These are phyloP conservation scores for Aspergillus leporis DNA, from an alignment of 495 filamentous ascomycete species.

Conservation along the genomic window DNA sequence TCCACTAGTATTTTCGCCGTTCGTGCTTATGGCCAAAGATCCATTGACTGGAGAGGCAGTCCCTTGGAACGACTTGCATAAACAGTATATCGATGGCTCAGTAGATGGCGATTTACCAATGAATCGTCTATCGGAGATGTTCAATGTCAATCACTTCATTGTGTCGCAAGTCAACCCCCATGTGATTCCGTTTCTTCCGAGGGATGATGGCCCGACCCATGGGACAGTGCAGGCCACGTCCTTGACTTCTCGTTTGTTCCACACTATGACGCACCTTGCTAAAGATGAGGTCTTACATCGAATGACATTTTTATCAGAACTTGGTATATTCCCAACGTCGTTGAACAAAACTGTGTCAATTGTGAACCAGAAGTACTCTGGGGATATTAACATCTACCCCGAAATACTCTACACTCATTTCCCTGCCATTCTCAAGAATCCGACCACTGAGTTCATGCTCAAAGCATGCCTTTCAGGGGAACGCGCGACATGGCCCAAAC, in stretches of 20 bases:
- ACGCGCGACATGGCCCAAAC: conserved; percentile 85
- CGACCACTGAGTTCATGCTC: conserved; percentile 86
- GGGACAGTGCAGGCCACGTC: conserved; percentile 35
- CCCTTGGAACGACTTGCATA: conserved; percentile 81
- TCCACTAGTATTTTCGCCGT: conserved; percentile 79
- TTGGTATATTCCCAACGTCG: conserved; percentile 79
- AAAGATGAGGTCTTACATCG: conserved; percentile 80
- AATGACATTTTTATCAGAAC: conserved; percentile 76
- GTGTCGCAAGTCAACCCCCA: conserved; percentile 96
- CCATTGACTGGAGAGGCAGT: conserved; percentile 73
- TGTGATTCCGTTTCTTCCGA: conserved; percentile 81
- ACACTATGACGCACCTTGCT: conserved; percentile 69
- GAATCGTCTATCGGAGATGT: conserved; percentile 89
- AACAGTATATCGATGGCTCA: conserved; percentile 88
- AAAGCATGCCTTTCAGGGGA: conserved; percentile 75
- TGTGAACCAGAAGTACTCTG: conserved; percentile 85
- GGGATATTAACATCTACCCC: conserved; percentile 94
- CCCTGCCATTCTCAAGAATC: conserved; percentile 77
- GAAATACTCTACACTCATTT: conserved; percentile 74
- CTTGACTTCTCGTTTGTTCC: conserved; percentile 58
- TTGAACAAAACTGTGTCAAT: conserved; percentile 79
- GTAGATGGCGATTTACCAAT: conserved; percentile 94
- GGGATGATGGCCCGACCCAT: conserved; percentile 59
- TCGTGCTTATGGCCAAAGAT: conserved; percentile 79
- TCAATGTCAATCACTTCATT: conserved; percentile 98